Base-by-base conservation (phyloP, 2,329 filamentous ascomycete species). In the Diaporthe nobilis region DNA sequence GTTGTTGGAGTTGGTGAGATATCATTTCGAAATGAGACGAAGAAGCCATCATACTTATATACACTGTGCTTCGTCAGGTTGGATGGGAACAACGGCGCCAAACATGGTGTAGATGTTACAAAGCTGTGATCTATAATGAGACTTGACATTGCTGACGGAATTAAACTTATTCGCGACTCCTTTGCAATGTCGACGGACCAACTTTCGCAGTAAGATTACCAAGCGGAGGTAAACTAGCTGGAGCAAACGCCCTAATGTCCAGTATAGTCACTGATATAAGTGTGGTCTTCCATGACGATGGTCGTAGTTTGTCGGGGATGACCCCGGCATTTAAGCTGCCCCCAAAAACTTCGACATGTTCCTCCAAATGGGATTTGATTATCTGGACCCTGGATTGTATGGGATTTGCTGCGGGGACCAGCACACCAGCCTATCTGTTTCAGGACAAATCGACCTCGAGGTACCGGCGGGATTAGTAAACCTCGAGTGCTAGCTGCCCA, bases 161-260 rank as follows among this genome's bases (percentile, higher is more conserved):
- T 74, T 76, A 70, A 42, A 49, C 53, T 63, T 63, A 68, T 51
- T 65, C 65, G 60, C 63, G 25, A 28, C 60, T 37, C 22, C 22
- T 70, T 39, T 42, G 10, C 37, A 49, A 39, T 3, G 15, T 51
- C 25, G 25, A 74, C 75, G 75, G 75, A 74, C 55, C 51, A 76
- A 71, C 55, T 57, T 65, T 65, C 37, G 28, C 25, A 58, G 55
- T 4, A 39, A 71, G 42, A 76, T 76, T 76, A 76, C 75, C 71
- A 76, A 76, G 71, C 75, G 44, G 42, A n/a, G 22, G 13, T 57
- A 10, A 51, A 37, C 39, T 55, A 28, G 28, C 47, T 70, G n/a
- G 53, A n/a, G 42, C 3, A 49, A 67, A 51, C 63, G 44, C 63
- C 63, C 63, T 67, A 67, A n/a, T 67, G 28, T 22, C 42, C 28